Evolutionary conservation across 2,329 filamentous ascomycete species (phyloP).

Genomic region (Colletotrichum sp.): DNA sequence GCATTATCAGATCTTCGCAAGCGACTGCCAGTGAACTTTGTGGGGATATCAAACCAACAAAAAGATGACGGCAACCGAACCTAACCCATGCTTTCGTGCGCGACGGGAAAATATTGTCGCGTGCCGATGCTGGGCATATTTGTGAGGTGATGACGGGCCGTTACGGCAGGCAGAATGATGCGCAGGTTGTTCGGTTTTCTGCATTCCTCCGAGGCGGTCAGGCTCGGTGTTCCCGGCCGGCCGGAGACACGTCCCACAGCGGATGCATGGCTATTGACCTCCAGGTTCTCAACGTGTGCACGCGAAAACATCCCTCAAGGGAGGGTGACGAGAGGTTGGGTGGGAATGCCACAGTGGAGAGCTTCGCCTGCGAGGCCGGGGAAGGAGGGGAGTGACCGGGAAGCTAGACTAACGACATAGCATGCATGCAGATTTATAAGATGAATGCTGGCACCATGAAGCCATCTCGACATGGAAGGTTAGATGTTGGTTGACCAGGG

Average conservation of each 20-base stretch:
- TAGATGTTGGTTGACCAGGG: background rate
- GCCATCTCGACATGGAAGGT: background rate
- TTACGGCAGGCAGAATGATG: background rate
- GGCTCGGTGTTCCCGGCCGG: constrained; percentile 10
- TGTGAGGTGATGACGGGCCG: background rate
- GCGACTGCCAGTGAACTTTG: background rate
- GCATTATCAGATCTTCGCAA: background rate
- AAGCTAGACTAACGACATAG: background rate
- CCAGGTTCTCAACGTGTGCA: background rate
- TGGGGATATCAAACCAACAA: background rate
- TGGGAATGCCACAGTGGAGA: constrained; percentile 12
- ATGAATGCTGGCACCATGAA: background rate
- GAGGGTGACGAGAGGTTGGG: background rate
- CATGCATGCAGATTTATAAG: constrained; percentile 6
- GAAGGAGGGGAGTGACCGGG: constrained; percentile 1
- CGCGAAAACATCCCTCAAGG: background rate
- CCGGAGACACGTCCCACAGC: constrained; percentile 1
- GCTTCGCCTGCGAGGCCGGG: constrained; percentile 1
- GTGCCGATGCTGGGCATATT: background rate
- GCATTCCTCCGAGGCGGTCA: constrained; percentile 11
- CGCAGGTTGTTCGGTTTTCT: background rate
- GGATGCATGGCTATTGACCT: background rate
- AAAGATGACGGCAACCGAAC: background rate
- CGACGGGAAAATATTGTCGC: background rate
- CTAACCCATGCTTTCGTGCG: background rate